Conservation (phyloP, 768 basidiomycete genomes). For the Suillus discolor region DNA sequence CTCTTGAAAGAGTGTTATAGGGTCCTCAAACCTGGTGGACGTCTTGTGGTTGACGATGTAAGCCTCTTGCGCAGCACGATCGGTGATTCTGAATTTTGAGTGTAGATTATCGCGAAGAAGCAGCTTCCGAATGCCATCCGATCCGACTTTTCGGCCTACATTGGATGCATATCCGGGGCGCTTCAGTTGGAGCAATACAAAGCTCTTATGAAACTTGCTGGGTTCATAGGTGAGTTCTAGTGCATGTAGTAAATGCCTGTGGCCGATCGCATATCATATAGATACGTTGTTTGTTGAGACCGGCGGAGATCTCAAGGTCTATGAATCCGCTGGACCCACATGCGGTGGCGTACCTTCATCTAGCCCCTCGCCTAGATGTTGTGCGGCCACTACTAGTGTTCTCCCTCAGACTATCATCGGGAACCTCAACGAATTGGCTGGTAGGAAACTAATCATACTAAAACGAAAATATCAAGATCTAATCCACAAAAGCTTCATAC, state of each 20-base stretch:
- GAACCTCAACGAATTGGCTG: conserved; percentile 47
- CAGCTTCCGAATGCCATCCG: conserved; percentile 44
- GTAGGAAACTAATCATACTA: conserved; percentile 29
- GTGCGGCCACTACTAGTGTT: not conserved
- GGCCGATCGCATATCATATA: conserved; percentile 20
- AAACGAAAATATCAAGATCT: conserved; percentile 4
- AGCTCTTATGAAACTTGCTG: conserved; percentile 38
- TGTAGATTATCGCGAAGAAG: conserved; percentile 50
- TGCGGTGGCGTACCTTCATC: conserved; percentile 20
- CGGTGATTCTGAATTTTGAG: not conserved
- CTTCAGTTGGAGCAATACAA: conserved; percentile 42
- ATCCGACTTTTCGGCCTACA: conserved; percentile 42
- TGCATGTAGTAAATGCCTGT: not conserved
- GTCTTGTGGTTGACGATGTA: conserved; percentile 56
- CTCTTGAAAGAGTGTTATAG: conserved; percentile 49
- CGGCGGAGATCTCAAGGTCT: conserved; percentile 43
- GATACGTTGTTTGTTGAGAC: conserved; percentile 45
- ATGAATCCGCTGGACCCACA: conserved; percentile 25
- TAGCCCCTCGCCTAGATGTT: conserved; percentile 11
- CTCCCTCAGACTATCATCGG: conserved; percentile 18
- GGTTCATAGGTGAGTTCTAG: conserved; percentile 41
- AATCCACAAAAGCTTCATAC: conserved; percentile 41
- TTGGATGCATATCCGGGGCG: conserved; percentile 52
- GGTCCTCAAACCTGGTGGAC: conserved; percentile 57
- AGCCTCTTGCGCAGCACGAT: not conserved